These are phyloP conservation scores for Dictyostelium citrinum DNA, from an alignment of 78 protist species.

Conservation along the genomic window DNA sequence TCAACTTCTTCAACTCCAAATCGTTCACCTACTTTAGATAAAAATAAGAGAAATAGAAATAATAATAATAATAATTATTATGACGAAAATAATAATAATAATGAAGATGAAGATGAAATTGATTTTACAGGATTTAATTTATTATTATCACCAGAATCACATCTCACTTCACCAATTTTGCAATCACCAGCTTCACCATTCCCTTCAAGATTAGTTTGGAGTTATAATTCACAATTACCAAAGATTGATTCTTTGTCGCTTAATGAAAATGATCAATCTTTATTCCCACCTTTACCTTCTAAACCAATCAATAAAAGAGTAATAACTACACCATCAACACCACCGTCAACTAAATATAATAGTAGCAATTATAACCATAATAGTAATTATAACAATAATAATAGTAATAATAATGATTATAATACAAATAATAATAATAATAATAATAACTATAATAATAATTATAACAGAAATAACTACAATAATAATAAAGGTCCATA, in stretches of 20 bases:
- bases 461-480: not conserved
- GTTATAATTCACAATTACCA: not conserved
- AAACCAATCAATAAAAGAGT: not conserved
- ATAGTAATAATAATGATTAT: not conserved
- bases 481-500: not conserved
- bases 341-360: not conserved
- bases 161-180: not conserved
- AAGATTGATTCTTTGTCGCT: not conserved
- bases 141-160: not conserved
- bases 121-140: not conserved
- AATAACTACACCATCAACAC: not conserved
- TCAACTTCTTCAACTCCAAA: not conserved
- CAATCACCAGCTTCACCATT: not conserved
- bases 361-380: not conserved
- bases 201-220: constrained; percentile 8
- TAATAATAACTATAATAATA: not conserved
- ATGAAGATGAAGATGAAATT: not conserved
- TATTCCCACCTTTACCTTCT: not conserved
- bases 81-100: not conserved
- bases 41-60: not conserved
- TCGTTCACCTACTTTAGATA: not conserved
- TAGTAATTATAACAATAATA: not conserved
- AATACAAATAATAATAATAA: not conserved
- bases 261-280: not conserved
- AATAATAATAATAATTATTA: not conserved